Evolutionary conservation across 176 grass and related monocot genomes (phyloP).

Genomic region (Oryza coarctata): DNA sequence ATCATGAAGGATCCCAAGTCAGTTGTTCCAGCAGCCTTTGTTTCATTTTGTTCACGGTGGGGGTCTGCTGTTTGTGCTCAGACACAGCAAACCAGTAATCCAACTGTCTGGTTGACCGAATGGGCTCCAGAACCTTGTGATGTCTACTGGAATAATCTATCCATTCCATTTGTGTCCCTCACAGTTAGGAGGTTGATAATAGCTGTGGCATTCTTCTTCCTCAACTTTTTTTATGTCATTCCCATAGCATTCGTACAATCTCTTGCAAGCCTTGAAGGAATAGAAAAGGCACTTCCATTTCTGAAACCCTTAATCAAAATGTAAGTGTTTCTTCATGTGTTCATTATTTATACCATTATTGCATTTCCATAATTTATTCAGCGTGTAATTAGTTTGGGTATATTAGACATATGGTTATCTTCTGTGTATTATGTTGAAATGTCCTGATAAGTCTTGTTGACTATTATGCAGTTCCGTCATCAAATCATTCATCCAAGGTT

Average conservation of each 20-base stretch:
- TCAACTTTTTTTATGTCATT: constrained; percentile 83
- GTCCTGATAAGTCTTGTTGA: constrained; percentile 30
- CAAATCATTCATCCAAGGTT: constrained; percentile 98
- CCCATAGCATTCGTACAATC: constrained; percentile 82
- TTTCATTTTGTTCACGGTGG: constrained; percentile 87
- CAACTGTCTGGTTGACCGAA: constrained; percentile 85
- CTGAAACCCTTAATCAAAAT: constrained; percentile 70
- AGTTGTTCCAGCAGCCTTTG: constrained; percentile 81
- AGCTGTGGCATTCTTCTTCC: constrained; percentile 91
- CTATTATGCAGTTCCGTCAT: constrained; percentile 45
- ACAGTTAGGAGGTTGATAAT: constrained; percentile 71
- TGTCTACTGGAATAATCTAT: constrained; percentile 88
- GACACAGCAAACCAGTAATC: constrained; percentile 93
- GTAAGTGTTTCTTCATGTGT: constrained; percentile 49
- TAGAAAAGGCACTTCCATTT: constrained; percentile 83
- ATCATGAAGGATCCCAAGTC: constrained; percentile 77
- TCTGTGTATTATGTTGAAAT: constrained; percentile 24
- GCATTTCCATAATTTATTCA: constrained; percentile 10
- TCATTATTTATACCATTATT: background rate
- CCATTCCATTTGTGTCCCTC: constrained; percentile 89
- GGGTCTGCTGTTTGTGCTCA: constrained; percentile 96
- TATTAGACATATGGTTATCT: background rate
- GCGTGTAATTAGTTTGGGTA: constrained; percentile 2
- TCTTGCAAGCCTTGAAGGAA: constrained; percentile 82
- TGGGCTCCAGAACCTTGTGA: constrained; percentile 99